A percentile compares a stretch with the other conserved stretches of the same genome.
Evolutionary conservation across 2,329 filamentous ascomycete species (phyloP).

Genomic region (Colletotrichum abscissum): DNA sequence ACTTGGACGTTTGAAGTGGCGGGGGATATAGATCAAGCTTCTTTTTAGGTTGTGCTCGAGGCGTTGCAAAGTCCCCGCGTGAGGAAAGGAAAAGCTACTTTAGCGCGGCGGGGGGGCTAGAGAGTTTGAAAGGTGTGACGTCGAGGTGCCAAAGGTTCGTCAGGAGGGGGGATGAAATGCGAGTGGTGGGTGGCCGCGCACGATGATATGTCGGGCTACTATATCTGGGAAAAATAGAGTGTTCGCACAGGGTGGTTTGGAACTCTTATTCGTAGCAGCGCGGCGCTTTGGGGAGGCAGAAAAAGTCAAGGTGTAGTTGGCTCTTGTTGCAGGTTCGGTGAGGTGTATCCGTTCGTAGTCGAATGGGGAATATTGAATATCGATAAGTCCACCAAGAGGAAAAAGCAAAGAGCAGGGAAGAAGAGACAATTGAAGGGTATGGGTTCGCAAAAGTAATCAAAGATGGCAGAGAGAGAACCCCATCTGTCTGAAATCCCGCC

Average conservation of each 20-base stretch:
- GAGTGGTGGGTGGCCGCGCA: conserved; percentile 25
- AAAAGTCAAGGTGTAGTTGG: not conserved
- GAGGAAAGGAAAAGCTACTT: conserved; percentile 10
- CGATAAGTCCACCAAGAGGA: not conserved
- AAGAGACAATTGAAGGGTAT: not conserved
- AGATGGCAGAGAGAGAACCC: not conserved
- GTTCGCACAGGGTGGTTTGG: not conserved
- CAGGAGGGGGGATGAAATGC: conserved; percentile 13
- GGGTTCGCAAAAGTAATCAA: not conserved
- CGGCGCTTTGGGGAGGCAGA: not conserved
- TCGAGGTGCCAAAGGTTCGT: conserved; percentile 9
- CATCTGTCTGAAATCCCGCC: conserved; percentile 12
- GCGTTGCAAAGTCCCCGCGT: not conserved
- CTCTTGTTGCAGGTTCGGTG: not conserved
- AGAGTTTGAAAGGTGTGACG: conserved; percentile 33
- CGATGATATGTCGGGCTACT: conserved; percentile 6
- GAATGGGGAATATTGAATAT: not conserved
- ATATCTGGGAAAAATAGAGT: not conserved
- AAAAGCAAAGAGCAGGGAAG: conserved; percentile 1
- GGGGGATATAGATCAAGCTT: conserved; percentile 10
- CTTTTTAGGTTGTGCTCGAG: conserved; percentile 9
- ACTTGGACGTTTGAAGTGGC: not conserved
- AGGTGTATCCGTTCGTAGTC: not conserved
- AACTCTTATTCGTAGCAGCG: not conserved
- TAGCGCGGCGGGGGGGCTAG: conserved; percentile 3